Percentiles rank a stretch among this genome's conserved stretches.
Evolutionary conservation across 176 grass and related monocot genomes (phyloP).

Genomic region (Bromus sterilis): DNA sequence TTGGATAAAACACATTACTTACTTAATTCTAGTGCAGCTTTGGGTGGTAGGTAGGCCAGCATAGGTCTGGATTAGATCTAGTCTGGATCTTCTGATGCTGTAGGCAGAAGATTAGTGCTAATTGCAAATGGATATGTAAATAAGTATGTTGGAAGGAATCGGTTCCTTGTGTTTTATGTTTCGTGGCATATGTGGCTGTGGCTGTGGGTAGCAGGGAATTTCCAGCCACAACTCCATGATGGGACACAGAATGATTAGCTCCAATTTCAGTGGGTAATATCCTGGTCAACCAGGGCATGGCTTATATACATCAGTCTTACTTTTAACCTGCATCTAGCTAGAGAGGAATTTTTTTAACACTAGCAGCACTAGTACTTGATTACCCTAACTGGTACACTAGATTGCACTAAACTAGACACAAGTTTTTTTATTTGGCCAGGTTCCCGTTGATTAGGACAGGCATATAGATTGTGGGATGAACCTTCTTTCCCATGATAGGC

Average conservation of each 20-base stretch:
- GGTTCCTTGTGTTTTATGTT: background rate
- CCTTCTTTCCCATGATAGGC: slow-evolving; percentile 24
- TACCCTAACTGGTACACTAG: background rate
- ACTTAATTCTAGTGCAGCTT: background rate
- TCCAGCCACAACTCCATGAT: slow-evolving; percentile 6
- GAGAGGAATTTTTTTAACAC: slow-evolving; percentile 2
- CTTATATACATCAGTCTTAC: background rate
- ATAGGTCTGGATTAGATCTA: background rate
- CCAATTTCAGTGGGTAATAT: slow-evolving; percentile 20
- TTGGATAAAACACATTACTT: too few species aligned
- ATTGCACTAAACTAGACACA: slow-evolving; percentile 7
- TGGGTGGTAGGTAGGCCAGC: background rate
- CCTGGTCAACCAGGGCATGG: background rate
- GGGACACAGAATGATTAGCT: slow-evolving; percentile 26
- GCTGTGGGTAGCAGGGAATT: slow-evolving; percentile 16
- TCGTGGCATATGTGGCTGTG: background rate
- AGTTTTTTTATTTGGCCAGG: too few species aligned
- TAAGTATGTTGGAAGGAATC: background rate
- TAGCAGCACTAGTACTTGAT: background rate
- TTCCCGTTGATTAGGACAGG: slow-evolving; percentile 33
- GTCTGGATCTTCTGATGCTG: background rate
- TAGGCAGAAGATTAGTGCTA: background rate
- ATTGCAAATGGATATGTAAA: background rate
- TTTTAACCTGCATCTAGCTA: background rate
- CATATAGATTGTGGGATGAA: slow-evolving; percentile 19